Percentiles rank a stretch among this genome's conserved stretches.
Conservation (phyloP, 2,329 filamentous ascomycete genomes). For the Hypoxylon sp. region DNA sequence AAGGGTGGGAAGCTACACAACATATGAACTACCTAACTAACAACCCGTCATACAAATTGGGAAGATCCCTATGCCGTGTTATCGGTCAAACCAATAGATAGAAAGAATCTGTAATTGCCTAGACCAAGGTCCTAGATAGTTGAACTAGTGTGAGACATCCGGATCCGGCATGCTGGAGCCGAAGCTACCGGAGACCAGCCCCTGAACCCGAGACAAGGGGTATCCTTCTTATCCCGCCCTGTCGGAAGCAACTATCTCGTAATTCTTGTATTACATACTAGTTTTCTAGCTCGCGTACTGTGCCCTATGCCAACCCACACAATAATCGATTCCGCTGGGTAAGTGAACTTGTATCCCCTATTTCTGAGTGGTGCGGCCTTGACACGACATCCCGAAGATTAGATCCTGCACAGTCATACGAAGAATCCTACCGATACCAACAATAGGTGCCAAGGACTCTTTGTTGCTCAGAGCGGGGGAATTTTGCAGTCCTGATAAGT, state of each 20-base stretch:
- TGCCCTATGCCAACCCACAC: background rate
- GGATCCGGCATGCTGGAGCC: slow-evolving; percentile 8
- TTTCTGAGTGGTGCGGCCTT: background rate
- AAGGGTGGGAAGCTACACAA: slow-evolving; percentile 5
- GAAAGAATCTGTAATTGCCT: background rate
- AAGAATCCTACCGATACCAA: background rate
- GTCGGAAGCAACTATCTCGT: background rate
- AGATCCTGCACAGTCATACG: background rate
- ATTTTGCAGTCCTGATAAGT: background rate
- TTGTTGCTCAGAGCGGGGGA: background rate
- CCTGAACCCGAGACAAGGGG: background rate
- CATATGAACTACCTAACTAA: slow-evolving; percentile 5
- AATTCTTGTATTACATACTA: background rate
- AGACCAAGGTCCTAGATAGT: background rate
- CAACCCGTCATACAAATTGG: slow-evolving; percentile 8
- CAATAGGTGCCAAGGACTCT: background rate
- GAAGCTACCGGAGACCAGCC: background rate
- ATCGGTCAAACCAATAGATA: background rate
- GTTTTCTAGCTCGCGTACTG: background rate
- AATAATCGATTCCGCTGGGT: background rate
- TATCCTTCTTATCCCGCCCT: background rate
- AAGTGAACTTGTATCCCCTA: background rate
- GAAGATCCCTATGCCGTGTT: background rate
- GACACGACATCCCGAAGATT: background rate
- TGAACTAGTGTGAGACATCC: slow-evolving; percentile 5